Percentiles rank a stretch among this genome's conserved stretches.
phyloP scores from a whole-genome alignment of 2,329 filamentous ascomycete species.

The Fusarium tricinctum region DNA sequence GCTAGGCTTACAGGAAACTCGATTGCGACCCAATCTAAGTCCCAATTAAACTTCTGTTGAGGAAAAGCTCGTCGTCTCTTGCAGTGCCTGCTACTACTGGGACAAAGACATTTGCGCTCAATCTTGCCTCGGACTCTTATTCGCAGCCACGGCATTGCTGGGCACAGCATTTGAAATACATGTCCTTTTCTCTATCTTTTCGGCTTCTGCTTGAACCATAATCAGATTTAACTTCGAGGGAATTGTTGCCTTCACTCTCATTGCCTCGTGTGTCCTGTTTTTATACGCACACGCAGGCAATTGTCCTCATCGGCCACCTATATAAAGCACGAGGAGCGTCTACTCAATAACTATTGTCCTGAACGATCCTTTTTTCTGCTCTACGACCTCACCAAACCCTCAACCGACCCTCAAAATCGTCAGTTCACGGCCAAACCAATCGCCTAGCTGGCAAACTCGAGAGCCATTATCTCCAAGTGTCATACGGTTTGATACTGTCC shows the following conservation, averaged over 20 bases:
- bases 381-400: conserved; percentile 46
- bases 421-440: conserved; percentile 43
- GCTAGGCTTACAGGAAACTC: conserved; percentile 12
- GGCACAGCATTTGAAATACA: conserved; percentile 9
- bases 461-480: conserved; percentile 46
- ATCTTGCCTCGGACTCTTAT: not conserved
- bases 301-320: conserved; percentile 3
- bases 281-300: no score
- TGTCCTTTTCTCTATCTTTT: conserved; percentile 1
- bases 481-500: conserved; percentile 45
- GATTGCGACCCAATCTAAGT: conserved; percentile 27
- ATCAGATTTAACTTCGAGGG: conserved; percentile 9
- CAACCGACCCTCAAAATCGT: conserved; percentile 43
- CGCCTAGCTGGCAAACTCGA: conserved; percentile 39
- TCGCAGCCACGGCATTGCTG: conserved; percentile 27
- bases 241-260: not conserved
- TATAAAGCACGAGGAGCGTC: conserved; percentile 7
- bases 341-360: conserved; percentile 10
- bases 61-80: no score
- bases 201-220: conserved; percentile 16
- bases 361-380: conserved; percentile 9
- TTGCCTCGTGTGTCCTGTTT: no score
- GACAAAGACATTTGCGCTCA: no score
- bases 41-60: no score
- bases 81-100: no score